These are phyloP conservation scores for Quillaja saponaria DNA, from an alignment of 306 rosid genomes.

Conservation along the genomic window DNA sequence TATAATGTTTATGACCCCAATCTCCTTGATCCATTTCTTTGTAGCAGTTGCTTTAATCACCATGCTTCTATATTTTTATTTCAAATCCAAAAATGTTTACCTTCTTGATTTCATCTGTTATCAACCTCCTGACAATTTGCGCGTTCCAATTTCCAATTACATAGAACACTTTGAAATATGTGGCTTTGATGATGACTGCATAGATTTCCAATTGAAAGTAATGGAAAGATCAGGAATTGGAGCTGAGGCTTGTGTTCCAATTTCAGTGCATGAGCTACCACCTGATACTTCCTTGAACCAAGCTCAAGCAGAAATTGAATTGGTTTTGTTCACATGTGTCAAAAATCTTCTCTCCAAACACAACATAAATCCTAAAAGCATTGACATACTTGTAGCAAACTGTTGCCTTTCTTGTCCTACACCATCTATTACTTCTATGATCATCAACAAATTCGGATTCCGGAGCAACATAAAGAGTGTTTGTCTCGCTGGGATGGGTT, in stretches of 20 bases:
- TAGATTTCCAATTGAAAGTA: too few relatives aligned
- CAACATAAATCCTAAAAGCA: neutral
- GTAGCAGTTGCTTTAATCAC: slow-evolving; percentile 35
- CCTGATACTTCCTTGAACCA: neutral
- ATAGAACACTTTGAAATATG: too few relatives aligned
- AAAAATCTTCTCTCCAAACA: neutral
- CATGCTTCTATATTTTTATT: slow-evolving; percentile 33
- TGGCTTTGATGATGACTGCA: too few relatives aligned
- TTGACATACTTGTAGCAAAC: slow-evolving; percentile 30
- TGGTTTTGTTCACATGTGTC: neutral
- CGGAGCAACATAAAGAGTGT: slow-evolving; percentile 58
- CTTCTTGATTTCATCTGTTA: neutral
- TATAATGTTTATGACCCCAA: slow-evolving; percentile 23
- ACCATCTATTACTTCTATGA: slow-evolving; percentile 67
- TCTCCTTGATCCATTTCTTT: slow-evolving; percentile 32
- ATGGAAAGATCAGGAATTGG: neutral
- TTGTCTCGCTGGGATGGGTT: slow-evolving; percentile 73
- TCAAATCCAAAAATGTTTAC: slow-evolving; percentile 18
- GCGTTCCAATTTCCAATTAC: neutral
- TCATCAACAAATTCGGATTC: slow-evolving; percentile 65
- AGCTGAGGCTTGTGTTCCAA: neutral
- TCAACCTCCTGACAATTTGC: neutral
- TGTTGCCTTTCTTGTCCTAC: slow-evolving; percentile 75
- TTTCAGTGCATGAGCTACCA: neutral
- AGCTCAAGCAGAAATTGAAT: neutral